phyloP scores from a whole-genome alignment of 1,284 basidiomycete genomes.

The Leccinum griseonigrum region DNA sequence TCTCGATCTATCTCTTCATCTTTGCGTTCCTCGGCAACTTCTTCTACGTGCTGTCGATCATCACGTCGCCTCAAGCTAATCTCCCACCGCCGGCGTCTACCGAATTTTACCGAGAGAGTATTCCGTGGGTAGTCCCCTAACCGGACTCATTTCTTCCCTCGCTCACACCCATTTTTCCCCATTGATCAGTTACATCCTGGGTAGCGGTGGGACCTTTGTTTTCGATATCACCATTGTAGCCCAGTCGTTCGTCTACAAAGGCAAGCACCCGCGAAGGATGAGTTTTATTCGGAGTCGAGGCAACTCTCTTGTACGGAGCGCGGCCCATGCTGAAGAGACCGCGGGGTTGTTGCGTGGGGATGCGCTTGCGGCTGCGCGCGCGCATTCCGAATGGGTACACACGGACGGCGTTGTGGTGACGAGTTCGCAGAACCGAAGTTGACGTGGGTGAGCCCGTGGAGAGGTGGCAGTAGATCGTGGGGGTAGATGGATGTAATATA shows the following conservation, averaged over 20 bases:
- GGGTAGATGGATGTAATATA: neutral
- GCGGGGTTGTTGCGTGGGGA: slow-evolving; percentile 45
- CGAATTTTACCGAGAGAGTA: slow-evolving; percentile 65
- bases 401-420: slow-evolving; percentile 4
- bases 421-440: slow-evolving; percentile 28
- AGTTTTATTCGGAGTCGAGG: slow-evolving; percentile 30
- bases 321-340: slow-evolving; percentile 41
- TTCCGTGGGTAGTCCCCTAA: slow-evolving; percentile 56
- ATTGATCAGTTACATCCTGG: slow-evolving; percentile 69
- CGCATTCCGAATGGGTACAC: slow-evolving; percentile 19
- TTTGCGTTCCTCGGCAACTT: slow-evolving; percentile 90
- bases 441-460: slow-evolving; percentile 3
- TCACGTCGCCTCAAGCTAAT: slow-evolving; percentile 59
- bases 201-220: slow-evolving; percentile 84
- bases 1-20: slow-evolving; percentile 90
- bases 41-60: slow-evolving; percentile 86
- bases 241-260: slow-evolving; percentile 55
- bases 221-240: slow-evolving; percentile 86
- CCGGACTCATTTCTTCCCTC: slow-evolving; percentile 1
- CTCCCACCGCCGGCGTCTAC: slow-evolving; percentile 54
- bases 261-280: slow-evolving; percentile 30
- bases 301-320: slow-evolving; percentile 27
- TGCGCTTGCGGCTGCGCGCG: slow-evolving; percentile 25
- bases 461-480: neutral
- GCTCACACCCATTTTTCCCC: slow-evolving; percentile 4